Evolutionary conservation across 345 rosid genomes (phyloP).

Genomic region (Aquilaria malaccensis): DNA sequence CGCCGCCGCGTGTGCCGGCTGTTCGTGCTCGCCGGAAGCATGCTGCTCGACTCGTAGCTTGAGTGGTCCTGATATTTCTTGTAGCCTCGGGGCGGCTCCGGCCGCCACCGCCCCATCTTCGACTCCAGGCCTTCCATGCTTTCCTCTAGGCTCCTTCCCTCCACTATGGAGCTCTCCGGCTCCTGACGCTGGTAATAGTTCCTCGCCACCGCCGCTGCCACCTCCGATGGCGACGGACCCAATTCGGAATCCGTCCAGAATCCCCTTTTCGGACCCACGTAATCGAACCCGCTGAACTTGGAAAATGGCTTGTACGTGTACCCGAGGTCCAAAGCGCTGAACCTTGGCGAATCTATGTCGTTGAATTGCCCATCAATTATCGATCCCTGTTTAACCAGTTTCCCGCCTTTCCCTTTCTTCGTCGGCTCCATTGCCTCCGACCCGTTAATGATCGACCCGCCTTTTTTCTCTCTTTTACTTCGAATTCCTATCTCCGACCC

Average conservation of each 20-base stretch:
- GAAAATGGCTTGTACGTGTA: not conserved
- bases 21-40: not conserved
- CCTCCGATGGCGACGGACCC: constrained; percentile 90
- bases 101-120: constrained; percentile 73
- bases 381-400: not conserved
- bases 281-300: constrained; percentile 11
- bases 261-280: constrained; percentile 23
- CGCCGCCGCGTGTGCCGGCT: constrained; percentile 26
- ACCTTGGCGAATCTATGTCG: not conserved
- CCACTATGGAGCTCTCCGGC: constrained; percentile 41
- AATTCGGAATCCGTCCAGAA: constrained; percentile 56
- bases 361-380: not conserved
- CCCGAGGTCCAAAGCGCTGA: constrained; percentile 7
- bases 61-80: constrained; percentile 8
- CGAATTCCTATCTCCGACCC: constrained; percentile 1
- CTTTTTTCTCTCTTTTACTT: not conserved
- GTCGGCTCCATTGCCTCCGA: constrained; percentile 5
- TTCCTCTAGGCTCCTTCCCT: constrained; percentile 51
- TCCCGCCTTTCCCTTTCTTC: not conserved
- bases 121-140: constrained; percentile 75
- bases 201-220: constrained; percentile 51
- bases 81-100: constrained; percentile 49
- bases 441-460: not conserved
- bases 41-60: constrained; percentile 23
- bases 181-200: constrained; percentile 29